A percentile compares a stretch with the other conserved stretches of the same genome.
phyloP scores from a whole-genome alignment of 306 rosid genomes.

The Dicorynia guianensis region DNA sequence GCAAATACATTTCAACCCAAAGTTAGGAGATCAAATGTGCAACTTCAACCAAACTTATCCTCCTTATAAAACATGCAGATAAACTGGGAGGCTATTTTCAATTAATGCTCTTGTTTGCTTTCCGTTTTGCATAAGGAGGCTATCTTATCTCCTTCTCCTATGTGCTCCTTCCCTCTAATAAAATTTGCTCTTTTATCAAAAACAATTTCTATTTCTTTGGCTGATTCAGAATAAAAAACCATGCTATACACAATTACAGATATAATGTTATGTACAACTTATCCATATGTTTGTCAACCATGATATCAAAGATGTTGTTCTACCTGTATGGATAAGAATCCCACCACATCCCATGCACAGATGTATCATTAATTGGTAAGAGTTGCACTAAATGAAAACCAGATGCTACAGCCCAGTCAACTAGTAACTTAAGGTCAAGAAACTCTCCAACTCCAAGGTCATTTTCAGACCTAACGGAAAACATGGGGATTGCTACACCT shows the following conservation, averaged over 20 bases:
- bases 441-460: slow-evolving; percentile 99
- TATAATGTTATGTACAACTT: slow-evolving; percentile 7
- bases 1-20: slow-evolving; percentile 27
- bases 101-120: too few species aligned
- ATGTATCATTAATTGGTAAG: slow-evolving; percentile 94
- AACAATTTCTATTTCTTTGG: slow-evolving; percentile 1
- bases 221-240: slow-evolving; percentile 8
- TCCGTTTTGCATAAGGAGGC: too few species aligned
- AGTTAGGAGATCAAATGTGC: slow-evolving; percentile 31
- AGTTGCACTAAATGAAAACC: slow-evolving; percentile 97
- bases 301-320: slow-evolving; percentile 8
- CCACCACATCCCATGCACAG: slow-evolving; percentile 97
- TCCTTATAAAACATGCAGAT: too few species aligned
- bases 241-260: slow-evolving; percentile 19
- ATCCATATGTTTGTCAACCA: slow-evolving; percentile 1
- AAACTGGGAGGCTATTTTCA: too few species aligned
- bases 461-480: slow-evolving; percentile 86
- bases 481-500: slow-evolving; percentile 94
- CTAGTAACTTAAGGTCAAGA: slow-evolving; percentile 89
- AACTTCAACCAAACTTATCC: slow-evolving; percentile 16
- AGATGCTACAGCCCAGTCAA: slow-evolving; percentile 91
- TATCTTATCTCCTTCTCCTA: too few species aligned
- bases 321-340: slow-evolving; percentile 99
- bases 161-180: too few species aligned
- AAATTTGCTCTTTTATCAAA: too few species aligned